Percentiles rank a stretch among this genome's conserved stretches.
phyloP scores from a whole-genome alignment of 495 filamentous ascomycete species.

The Penicillium atrosanguineum region DNA sequence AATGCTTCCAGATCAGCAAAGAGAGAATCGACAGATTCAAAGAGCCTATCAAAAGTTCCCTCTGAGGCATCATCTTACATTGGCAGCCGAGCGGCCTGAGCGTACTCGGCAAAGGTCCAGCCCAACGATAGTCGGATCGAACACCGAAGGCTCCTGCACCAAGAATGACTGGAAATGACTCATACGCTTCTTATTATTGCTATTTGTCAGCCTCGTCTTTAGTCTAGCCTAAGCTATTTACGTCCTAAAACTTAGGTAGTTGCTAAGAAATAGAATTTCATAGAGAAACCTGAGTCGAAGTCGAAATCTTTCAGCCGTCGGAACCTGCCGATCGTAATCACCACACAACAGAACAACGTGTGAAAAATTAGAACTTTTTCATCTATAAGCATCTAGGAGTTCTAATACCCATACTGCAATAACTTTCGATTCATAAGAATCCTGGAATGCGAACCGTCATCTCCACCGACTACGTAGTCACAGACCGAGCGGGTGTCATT shows the following conservation, averaged over 20 bases:
- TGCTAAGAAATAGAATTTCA: background rate
- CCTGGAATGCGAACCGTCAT: slow-evolving; percentile 12
- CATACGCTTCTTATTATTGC: background rate
- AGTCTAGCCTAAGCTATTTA: background rate
- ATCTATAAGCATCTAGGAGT: background rate
- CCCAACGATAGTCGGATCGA: background rate
- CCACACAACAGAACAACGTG: background rate
- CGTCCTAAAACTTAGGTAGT: background rate
- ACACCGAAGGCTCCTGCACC: background rate
- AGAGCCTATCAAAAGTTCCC: background rate
- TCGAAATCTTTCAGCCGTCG: background rate
- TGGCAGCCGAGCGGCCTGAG: slow-evolving; percentile 1
- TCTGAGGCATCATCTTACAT: background rate
- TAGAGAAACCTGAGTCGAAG: background rate
- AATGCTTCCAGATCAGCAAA: slow-evolving; percentile 11
- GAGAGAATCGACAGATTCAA: slow-evolving; percentile 1
- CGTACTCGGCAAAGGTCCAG: background rate
- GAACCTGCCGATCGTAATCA: slow-evolving; percentile 3
- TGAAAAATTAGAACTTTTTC: background rate
- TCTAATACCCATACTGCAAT: background rate
- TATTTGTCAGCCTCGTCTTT: background rate
- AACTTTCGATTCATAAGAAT: background rate
- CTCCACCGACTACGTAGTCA: slow-evolving; percentile 24
- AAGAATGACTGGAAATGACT: background rate
- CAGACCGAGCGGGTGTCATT: slow-evolving; percentile 27